These are phyloP conservation scores for Phaeodactylum tricornutum DNA, from an alignment of 108 stramenopile species.

Conservation along the genomic window DNA sequence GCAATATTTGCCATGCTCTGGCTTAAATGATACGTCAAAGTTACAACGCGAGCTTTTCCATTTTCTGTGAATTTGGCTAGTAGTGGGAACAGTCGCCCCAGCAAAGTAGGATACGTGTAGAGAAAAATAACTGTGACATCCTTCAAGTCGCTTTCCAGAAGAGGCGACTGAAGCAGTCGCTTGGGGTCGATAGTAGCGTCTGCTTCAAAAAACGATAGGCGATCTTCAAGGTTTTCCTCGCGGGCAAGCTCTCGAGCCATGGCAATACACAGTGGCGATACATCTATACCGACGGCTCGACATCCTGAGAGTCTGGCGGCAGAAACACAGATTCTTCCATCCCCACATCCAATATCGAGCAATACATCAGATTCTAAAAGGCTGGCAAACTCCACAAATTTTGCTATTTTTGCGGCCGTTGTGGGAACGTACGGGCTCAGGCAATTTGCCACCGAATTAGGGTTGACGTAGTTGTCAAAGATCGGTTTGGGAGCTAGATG, in stretches of 20 bases:
- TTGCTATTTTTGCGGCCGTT: neutral
- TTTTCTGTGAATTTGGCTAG: conserved; percentile 1
- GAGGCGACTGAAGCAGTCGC: neutral
- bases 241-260: conserved; percentile 5
- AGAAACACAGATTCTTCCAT: conserved; percentile 41
- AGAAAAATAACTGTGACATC: conserved; percentile 4
- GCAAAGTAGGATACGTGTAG: conserved; percentile 8
- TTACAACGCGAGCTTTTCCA: neutral
- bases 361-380: conserved; percentile 24
- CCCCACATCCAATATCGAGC: conserved; percentile 67
- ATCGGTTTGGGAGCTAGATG: neutral
- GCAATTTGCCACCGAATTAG: conserved; percentile 3
- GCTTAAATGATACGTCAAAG: conserved; percentile 1
- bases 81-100: conserved; percentile 2
- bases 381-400: neutral
- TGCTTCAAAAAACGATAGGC: neutral
- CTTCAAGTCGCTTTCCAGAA: neutral
- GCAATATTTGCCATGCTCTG: neutral
- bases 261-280: conserved; percentile 7
- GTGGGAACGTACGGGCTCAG: conserved; percentile 12
- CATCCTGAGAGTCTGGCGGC: conserved; percentile 16
- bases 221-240: conserved; percentile 1
- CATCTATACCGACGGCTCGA: conserved; percentile 5
- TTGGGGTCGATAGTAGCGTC: conserved; percentile 6
- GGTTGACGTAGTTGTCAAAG: conserved; percentile 4